These are phyloP conservation scores for Diutina mesorugosa DNA, from an alignment of 1,139 yeast genomes.

Conservation along the genomic window DNA sequence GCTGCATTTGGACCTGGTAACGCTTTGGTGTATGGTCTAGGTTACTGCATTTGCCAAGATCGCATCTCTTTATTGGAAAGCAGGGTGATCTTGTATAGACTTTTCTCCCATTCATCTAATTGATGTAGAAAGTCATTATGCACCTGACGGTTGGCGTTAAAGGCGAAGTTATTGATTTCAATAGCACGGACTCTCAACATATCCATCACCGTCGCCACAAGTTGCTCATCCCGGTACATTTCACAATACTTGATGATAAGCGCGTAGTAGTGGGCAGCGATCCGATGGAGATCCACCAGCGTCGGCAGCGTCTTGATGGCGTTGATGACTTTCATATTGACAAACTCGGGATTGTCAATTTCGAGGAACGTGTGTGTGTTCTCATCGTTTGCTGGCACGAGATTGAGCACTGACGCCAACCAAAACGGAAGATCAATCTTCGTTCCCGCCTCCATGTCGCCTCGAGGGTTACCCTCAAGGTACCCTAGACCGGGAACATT, in stretches of 20 bases:
- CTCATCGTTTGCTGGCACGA: slow-evolving; percentile 23
- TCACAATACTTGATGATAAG: slow-evolving; percentile 65
- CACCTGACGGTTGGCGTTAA: slow-evolving; percentile 32
- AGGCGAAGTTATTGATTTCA: slow-evolving; percentile 62
- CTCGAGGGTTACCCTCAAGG: slow-evolving; percentile 72
- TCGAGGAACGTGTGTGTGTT: slow-evolving; percentile 44
- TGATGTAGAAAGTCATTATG: slow-evolving; percentile 40
- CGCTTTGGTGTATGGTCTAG: neutral
- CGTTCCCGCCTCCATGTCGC: slow-evolving; percentile 47
- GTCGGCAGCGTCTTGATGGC: slow-evolving; percentile 71
- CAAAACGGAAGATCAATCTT: slow-evolving; percentile 77
- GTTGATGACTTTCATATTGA: slow-evolving; percentile 52
- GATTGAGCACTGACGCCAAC: slow-evolving; percentile 74
- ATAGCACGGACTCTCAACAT: slow-evolving; percentile 54
- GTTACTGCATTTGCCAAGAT: slow-evolving; percentile 32
- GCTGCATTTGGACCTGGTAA: neutral
- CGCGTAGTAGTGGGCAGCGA: slow-evolving; percentile 53
- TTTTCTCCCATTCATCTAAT: slow-evolving; percentile 66
- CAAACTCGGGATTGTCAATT: slow-evolving; percentile 55
- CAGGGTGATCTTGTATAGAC: slow-evolving; percentile 43
- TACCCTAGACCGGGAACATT: slow-evolving; percentile 80
- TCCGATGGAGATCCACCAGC: slow-evolving; percentile 54
- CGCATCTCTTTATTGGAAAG: slow-evolving; percentile 52
- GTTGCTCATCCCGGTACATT: slow-evolving; percentile 53
- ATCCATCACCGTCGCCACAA: slow-evolving; percentile 39